Percentiles rank a stretch among this genome's conserved stretches.
Evolutionary conservation across 139 green algal genomes (phyloP).

Genomic region (Astrephomene gubernaculifera): DNA sequence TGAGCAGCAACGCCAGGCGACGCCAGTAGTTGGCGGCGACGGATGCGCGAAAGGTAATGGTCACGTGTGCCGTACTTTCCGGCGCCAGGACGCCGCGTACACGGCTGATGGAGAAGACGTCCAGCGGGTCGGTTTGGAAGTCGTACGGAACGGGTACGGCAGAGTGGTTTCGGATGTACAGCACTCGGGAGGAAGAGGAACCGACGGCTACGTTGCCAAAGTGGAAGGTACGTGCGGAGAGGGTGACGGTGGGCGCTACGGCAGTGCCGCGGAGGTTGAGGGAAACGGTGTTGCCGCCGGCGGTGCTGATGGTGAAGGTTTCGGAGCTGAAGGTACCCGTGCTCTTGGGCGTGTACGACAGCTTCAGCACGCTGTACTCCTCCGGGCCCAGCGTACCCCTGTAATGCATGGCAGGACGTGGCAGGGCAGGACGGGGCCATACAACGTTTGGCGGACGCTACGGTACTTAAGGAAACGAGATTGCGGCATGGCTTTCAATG

Average conservation of each 20-base stretch:
- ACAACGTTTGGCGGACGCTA: too few species aligned
- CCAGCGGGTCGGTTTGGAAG: slow-evolving; percentile 64
- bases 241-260: slow-evolving; percentile 56
- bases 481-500: too few species aligned
- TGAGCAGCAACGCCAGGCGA: slow-evolving; percentile 66
- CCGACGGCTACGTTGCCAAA: slow-evolving; percentile 70
- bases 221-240: slow-evolving; percentile 62
- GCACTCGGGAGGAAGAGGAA: slow-evolving; percentile 48
- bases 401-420: not conserved
- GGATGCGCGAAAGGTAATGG: slow-evolving; percentile 58
- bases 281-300: slow-evolving; percentile 64
- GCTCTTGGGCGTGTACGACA: slow-evolving; percentile 66
- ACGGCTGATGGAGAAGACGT: slow-evolving; percentile 66
- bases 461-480: too few species aligned
- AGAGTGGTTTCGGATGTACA: slow-evolving; percentile 75
- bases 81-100: slow-evolving; percentile 55
- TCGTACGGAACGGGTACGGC: slow-evolving; percentile 60
- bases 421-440: slow-evolving; percentile 1
- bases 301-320: slow-evolving; percentile 63
- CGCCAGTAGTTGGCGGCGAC: slow-evolving; percentile 74
- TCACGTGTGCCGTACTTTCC: slow-evolving; percentile 58
- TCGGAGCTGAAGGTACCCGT: slow-evolving; percentile 71
- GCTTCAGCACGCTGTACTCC: slow-evolving; percentile 61
- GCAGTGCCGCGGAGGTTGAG: slow-evolving; percentile 64
- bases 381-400: slow-evolving; percentile 63